phyloP scores from a whole-genome alignment of 1,284 basidiomycete genomes.

The Fomitiporia mediterranea region DNA sequence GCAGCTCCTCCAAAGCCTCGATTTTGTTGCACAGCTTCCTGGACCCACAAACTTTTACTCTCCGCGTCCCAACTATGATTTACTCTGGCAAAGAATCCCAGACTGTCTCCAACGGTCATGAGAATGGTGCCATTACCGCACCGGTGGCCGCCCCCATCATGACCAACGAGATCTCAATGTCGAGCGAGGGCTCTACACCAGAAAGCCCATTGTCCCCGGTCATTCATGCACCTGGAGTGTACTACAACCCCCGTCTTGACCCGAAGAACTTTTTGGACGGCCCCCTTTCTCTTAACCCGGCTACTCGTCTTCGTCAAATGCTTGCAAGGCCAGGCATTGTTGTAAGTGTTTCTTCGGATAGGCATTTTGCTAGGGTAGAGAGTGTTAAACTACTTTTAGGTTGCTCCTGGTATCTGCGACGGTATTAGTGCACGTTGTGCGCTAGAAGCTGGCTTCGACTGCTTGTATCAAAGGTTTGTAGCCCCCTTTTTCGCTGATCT shows the following conservation, averaged over 20 bases:
- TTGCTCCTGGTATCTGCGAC: conserved; percentile 77
- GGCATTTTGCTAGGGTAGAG: too few species aligned
- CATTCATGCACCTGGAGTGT: conserved; percentile 25
- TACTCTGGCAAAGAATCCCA: conserved; percentile 22
- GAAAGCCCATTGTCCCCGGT: conserved; percentile 14
- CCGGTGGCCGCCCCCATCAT: conserved; percentile 9
- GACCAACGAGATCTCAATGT: conserved; percentile 3
- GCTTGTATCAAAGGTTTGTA: conserved; percentile 60
- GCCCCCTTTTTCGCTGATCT: neutral
- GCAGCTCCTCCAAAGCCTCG: neutral
- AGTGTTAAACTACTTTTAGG: conserved; percentile 31
- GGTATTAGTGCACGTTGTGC: conserved; percentile 78
- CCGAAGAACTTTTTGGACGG: conserved; percentile 67
- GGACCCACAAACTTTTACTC: neutral
- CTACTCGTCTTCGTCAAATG: conserved; percentile 71
- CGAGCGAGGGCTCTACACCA: conserved; percentile 11
- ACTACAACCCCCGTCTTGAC: conserved; percentile 58
- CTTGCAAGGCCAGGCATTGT: conserved; percentile 73
- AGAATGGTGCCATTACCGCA: conserved; percentile 8
- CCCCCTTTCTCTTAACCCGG: conserved; percentile 58
- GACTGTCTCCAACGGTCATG: conserved; percentile 16
- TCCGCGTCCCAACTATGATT: conserved; percentile 16
- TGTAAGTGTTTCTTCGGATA: conserved; percentile 40
- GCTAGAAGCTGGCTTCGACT: conserved; percentile 71
- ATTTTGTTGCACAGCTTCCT: neutral